phyloP scores from a whole-genome alignment of 208 protist species.

The Leishmania braziliensis region DNA sequence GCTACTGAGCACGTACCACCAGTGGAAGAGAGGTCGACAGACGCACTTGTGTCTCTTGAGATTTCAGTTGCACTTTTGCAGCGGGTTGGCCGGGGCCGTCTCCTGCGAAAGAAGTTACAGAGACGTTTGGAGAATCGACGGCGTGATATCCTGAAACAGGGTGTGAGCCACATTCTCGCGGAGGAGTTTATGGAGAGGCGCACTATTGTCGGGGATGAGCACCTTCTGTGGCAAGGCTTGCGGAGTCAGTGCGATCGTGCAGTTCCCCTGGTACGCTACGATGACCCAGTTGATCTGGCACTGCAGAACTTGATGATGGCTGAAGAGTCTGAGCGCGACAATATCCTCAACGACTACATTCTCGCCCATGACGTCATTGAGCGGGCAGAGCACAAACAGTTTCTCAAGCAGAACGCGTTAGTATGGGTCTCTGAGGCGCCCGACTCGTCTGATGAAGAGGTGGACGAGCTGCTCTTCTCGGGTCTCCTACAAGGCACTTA shows the following conservation, averaged over 20 bases:
- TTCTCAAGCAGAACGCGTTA: constrained; percentile 8
- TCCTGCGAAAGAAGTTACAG: constrained; percentile 19
- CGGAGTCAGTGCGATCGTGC: neutral
- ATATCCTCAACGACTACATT: constrained; percentile 21
- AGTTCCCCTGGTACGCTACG: neutral
- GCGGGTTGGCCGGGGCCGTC: constrained; percentile 24
- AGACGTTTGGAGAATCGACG: constrained; percentile 29
- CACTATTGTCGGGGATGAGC: constrained; percentile 21
- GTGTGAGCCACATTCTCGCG: constrained; percentile 22
- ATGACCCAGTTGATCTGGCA: neutral
- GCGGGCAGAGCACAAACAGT: constrained; percentile 36
- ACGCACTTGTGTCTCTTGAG: neutral
- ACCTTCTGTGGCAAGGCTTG: constrained; percentile 12
- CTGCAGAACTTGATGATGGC: constrained; percentile 15
- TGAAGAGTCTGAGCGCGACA: constrained; percentile 11
- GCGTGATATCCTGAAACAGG: constrained; percentile 26
- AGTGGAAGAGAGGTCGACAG: neutral
- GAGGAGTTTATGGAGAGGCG: constrained; percentile 27
- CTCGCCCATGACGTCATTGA: constrained; percentile 18
- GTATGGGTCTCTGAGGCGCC: neutral
- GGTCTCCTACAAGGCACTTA: neutral
- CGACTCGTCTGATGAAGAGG: constrained; percentile 15
- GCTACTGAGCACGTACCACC: neutral
- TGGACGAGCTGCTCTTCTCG: neutral
- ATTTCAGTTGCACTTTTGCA: constrained; percentile 22